Base-by-base conservation (phyloP, 257 asterid genomes). In the Capsicum chinense region DNA sequence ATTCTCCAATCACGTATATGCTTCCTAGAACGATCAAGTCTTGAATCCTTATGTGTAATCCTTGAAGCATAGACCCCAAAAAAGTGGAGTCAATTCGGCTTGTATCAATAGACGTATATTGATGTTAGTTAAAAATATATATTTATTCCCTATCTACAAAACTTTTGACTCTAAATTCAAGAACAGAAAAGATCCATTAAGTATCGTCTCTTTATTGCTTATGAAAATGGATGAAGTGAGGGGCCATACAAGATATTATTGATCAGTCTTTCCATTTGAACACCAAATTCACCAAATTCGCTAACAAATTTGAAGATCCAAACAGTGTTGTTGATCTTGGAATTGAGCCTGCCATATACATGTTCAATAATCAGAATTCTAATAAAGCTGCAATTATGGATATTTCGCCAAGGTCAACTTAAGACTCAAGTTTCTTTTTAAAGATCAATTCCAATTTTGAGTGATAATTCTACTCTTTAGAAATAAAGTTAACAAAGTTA, bases 271-370 rank as follows among this genome's bases (percentile, higher is more conserved):
- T 91, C 95, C 59, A 85, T 90, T 66, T 89, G 89, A 3, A 71
- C 67, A 68, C 88, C 84, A 62, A 19, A 62, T 62, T 33, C 1
- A 56, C 44, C 81, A 84, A 88, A 89, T 88, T 57, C 87, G 33
- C 33, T 26, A 26, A 26, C 33, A 26, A 26, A 26, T 26, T 26
- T 26, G 33, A 26, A 26, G 33, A 85, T 74, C 91, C 91, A 48
- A 89, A 90, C 83, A 97, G 94, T 35, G 95, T 88, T 83, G 97
- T 92, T 56, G 98, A 97, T 44, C 94, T 94, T 14, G 96, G 95
- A 70, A 92, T 94, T 84, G 88, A 93, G 26, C 95, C 96, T 2
- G 71, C 33, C 33, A 26, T 26, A 26, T 26, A 39, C 17, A 64
- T 64, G 71, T 64, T 37, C 13, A 21, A 21, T 26, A 26, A 63